phyloP scores from a whole-genome alignment of 805 yeast species.

The Schwanniomyces vanrijiae region DNA sequence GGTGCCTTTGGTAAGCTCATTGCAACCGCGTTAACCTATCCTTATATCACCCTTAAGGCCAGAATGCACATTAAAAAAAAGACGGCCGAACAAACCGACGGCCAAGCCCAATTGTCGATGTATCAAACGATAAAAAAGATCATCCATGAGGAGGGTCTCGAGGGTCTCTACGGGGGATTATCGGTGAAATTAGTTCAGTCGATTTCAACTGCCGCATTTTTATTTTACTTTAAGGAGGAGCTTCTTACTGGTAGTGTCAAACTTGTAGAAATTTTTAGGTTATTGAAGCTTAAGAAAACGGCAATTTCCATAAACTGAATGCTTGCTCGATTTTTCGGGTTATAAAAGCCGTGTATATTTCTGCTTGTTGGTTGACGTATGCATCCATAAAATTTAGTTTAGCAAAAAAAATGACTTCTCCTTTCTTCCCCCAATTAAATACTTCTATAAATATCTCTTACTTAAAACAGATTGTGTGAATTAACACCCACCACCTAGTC shows the following conservation, averaged over 20 bases:
- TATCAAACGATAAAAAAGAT: conserved; percentile 56
- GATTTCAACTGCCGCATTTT: conserved; percentile 83
- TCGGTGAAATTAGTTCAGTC: conserved; percentile 78
- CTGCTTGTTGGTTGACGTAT: too few species aligned
- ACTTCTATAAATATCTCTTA: not conserved
- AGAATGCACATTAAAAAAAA: conserved; percentile 69
- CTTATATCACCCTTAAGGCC: conserved; percentile 85
- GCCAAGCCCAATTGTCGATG: conserved; percentile 37
- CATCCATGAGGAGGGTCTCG: conserved; percentile 66
- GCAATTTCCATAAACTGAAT: not conserved
- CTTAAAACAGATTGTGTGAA: too few species aligned
- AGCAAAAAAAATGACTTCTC: too few species aligned
- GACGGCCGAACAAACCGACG: conserved; percentile 4
- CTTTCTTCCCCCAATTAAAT: too few species aligned
- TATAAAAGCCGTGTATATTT: too few species aligned
- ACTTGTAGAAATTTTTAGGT: conserved; percentile 45
- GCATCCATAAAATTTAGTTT: too few species aligned
- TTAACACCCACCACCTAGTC: too few species aligned
- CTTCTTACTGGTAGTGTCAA: conserved; percentile 59
- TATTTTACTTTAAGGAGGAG: conserved; percentile 89
- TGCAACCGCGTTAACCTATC: conserved; percentile 89
- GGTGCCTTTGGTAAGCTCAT: conserved; percentile 89
- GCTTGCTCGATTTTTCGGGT: too few species aligned
- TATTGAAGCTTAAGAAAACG: conserved; percentile 21
- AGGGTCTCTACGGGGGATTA: conserved; percentile 80